Conservation (phyloP, 176 grass and related monocot species). For the Typha latifolia region DNA sequence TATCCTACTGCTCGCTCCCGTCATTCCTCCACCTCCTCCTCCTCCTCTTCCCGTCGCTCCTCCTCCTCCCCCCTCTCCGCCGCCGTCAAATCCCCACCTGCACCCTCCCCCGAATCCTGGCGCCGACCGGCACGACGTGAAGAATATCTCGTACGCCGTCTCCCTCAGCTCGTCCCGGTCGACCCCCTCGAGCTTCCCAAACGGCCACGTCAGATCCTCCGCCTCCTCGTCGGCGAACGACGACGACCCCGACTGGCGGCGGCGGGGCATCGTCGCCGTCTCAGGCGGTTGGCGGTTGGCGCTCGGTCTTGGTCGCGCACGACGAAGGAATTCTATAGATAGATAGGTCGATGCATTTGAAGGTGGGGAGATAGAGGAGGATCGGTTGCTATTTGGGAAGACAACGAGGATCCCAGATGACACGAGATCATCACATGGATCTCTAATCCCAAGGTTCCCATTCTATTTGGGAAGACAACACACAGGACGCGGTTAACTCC, state of each 20-base stretch:
- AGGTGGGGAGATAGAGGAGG: conserved; percentile 6
- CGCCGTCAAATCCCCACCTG: not conserved
- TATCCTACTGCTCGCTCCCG: conserved; percentile 40
- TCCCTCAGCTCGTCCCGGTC: conserved; percentile 34
- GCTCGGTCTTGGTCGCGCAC: not conserved
- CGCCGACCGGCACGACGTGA: conserved; percentile 29
- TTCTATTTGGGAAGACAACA: too few species aligned
- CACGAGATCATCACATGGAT: too few species aligned
- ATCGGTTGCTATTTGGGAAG: too few species aligned
- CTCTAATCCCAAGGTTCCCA: too few species aligned
- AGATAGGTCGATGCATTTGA: not conserved
- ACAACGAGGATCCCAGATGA: not conserved
- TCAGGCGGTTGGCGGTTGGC: not conserved
- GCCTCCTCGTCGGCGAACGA: conserved; percentile 7
- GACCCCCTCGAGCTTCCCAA: conserved; percentile 36
- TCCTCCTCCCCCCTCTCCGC: not conserved
- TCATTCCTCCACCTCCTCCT: conserved; percentile 16
- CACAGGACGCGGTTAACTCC: too few species aligned
- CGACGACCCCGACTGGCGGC: conserved; percentile 20
- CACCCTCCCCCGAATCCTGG: conserved; percentile 13
- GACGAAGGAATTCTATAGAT: not conserved
- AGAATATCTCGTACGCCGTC: conserved; percentile 55
- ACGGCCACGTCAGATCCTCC: conserved; percentile 51
- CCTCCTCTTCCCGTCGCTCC: not conserved
- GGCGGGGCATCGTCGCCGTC: conserved; percentile 4